Base-by-base conservation (phyloP, 192 early-diverging fungal genomes). In the Backusella tarrabulga region DNA sequence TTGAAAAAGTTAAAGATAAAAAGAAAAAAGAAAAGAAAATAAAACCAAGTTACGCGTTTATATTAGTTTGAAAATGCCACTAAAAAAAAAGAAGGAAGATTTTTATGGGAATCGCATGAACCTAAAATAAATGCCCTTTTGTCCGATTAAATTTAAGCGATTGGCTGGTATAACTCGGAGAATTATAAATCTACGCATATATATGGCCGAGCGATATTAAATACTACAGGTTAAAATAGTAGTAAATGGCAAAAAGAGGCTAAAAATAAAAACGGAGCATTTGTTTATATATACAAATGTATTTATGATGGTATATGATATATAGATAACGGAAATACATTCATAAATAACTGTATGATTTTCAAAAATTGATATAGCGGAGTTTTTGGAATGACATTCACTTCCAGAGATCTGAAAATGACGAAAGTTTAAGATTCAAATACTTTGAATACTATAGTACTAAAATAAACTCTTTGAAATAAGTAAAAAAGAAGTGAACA, bases 61-160 rank as follows among this genome's bases (percentile, higher is more conserved):
- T 63, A 63, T 63, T 63, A 63, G 56, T 63, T 29, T 63, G 23
- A 63, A 63, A 63, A 63, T 63, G 56, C 21, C 56, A 63, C 56
- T 63, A 63, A 63, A 63, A 63, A 32, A 19, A 63, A 63, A 60
- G 23, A 19, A 26, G 56, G 56, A 60, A 23, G 68, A 34, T 70
- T 41, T 23, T 23, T 2, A 34, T 50, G 34, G 29, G 34, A 73
- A 73, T 70, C 11, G 68, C 68, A 70, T 70, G 21, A 70, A 44
- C 41, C 34, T 32, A 32, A 73, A 72, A 70, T 8, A 40, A 70
- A 56, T 3, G 32, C 34, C 72, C 46, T 54, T 73, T 73, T 73
- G 17, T 32, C 72, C 72, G 50, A 73, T 19, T 73, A 70, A 70
- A 73, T 73, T 73, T 73, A 44, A 54, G 50, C 72, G 72, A 73